Percentiles rank a stretch among this genome's conserved stretches.
phyloP scores from a whole-genome alignment of 768 basidiomycete genomes.

The Mycena latifolia region DNA sequence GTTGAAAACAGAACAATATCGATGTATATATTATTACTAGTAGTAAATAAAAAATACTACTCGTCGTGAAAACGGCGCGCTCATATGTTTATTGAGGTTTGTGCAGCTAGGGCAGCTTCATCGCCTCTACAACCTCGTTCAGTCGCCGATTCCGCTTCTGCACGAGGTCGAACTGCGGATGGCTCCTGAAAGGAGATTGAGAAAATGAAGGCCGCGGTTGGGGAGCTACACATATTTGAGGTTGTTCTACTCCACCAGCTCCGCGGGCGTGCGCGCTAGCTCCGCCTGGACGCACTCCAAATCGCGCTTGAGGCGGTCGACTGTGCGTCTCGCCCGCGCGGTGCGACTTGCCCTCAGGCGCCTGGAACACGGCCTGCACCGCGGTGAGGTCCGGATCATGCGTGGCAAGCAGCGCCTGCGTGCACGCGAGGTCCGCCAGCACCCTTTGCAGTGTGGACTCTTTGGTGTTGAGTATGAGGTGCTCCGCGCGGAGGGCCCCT shows the following conservation, averaged over 20 bases:
- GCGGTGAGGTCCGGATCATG: slow-evolving; percentile 82
- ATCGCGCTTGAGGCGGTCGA: no score
- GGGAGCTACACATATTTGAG: slow-evolving; percentile 67
- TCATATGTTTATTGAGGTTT: no score
- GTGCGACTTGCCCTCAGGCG: slow-evolving; percentile 81
- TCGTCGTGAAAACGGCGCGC: no score
- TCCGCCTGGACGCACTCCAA: no score
- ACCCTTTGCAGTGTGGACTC: slow-evolving; percentile 75
- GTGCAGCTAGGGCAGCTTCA: slow-evolving; percentile 50
- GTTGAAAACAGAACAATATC: no score
- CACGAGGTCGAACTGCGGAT: no score
- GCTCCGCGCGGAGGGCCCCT: slow-evolving; percentile 67
- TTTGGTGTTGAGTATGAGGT: slow-evolving; percentile 75
- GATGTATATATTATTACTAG: no score
- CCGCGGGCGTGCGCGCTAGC: slow-evolving; percentile 74
- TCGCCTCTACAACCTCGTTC: slow-evolving; percentile 62
- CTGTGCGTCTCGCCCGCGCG: slow-evolving; percentile 87
- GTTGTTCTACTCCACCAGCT: slow-evolving; percentile 74
- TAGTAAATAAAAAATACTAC: no score
- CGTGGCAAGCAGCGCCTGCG: no score
- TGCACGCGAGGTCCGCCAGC: slow-evolving; percentile 71
- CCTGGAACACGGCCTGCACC: slow-evolving; percentile 79
- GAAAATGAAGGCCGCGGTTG: slow-evolving; percentile 9
- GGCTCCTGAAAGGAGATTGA: no score
- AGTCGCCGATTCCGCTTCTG: slow-evolving; percentile 77